phyloP scores from a whole-genome alignment of 305 asterid species.

The Fraxinus greggii region DNA sequence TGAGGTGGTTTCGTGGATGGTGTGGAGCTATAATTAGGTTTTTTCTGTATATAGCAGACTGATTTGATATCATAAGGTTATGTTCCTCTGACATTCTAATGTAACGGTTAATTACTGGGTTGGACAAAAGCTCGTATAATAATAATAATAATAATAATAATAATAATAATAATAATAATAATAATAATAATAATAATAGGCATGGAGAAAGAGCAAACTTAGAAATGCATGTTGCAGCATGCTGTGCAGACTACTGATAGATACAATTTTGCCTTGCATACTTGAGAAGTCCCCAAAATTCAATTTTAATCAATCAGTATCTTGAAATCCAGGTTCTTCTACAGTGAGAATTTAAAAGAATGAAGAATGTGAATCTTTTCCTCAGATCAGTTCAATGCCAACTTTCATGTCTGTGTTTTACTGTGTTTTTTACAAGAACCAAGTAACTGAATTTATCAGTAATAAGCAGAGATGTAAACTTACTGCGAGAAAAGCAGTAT shows the following conservation, averaged over 20 bases:
- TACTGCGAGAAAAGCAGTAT: conserved; percentile 80
- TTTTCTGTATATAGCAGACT: background rate
- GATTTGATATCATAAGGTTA: background rate
- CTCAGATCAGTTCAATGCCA: background rate
- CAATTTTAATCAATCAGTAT: background rate
- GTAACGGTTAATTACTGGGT: background rate
- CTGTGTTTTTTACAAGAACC: background rate
- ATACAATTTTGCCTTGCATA: background rate
- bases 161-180: background rate
- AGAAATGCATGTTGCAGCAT: background rate
- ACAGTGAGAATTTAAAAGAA: background rate
- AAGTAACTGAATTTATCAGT: background rate
- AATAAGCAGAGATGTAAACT: conserved; percentile 32
- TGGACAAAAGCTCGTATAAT: background rate
- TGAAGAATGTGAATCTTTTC: background rate
- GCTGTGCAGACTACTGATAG: background rate
- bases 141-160: too few relatives aligned
- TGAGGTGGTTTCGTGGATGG: background rate
- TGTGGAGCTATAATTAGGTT: background rate
- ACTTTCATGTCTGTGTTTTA: background rate
- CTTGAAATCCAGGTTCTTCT: background rate
- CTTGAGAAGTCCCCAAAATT: background rate
- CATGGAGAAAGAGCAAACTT: background rate
- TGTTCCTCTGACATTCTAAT: background rate
- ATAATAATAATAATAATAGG: background rate